Evolutionary conservation across 1,139 yeast species (phyloP), one percentile per base, ranked within the genome.

Genomic region (Kazachstania sp.): DNA sequence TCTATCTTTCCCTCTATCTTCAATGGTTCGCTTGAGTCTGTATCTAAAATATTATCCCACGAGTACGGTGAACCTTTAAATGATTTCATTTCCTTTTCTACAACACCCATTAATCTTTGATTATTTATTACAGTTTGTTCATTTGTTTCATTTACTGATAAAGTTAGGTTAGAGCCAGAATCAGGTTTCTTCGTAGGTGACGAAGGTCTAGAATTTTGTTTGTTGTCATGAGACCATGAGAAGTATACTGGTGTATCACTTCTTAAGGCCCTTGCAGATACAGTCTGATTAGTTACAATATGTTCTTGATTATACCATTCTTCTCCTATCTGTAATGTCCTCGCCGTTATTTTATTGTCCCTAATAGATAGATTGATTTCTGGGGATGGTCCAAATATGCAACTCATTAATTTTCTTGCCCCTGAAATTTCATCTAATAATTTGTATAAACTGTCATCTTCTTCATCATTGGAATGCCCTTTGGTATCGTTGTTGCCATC

Each of bases 281-380:
- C 15, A 12, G 29, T 13, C 3, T n/a, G 13, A 8, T 51, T 38
- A 32, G 26, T 45, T 3, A 50, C 47, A 8, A 39, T 41, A 28
- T 51, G 48, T 42, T 60, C 61, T 41, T 57, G 57, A n/a, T 49
- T 51, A 18, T 43, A 46, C 65, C 64, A 60, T 18, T 35, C 36
- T 31, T 43, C 35, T 3, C 56, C 45, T 34, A 45, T 23, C 13
- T 43, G 43, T 9, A 43, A 46, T 13, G 48, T 37, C 7, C 43
- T 44, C n/a, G 45, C 45, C 3, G 39, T 44, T 13, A 44, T 15
- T 16, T 39, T 23, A 30, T 32, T 44, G 19, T 39, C 40, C 18
- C 28, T 31, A n/a, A 23, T 29, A 2, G 46, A 34, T 1, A 44
- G 37, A 12, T 44, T 44, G 13, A 39, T 18, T 16, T 34, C 36